Base-by-base conservation (phyloP, 106 monocot genomes). In the Ottelia alismoides region DNA sequence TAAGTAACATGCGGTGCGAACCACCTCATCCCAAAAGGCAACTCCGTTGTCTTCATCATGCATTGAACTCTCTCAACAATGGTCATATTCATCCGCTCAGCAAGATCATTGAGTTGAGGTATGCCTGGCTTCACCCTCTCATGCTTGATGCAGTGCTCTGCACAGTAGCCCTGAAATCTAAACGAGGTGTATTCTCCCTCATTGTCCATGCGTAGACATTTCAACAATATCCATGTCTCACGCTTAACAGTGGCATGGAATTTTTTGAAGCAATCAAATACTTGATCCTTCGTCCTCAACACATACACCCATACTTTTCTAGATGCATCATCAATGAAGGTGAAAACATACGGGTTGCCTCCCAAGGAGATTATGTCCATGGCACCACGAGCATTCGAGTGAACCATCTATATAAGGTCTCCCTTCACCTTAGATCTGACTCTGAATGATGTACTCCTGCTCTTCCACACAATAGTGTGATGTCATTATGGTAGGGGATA, bases 1-100 rank as follows among this genome's bases (percentile, higher is more conserved):
- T n/a, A 57, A 22, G 35, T 57, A 35, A n/a, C 11, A 30, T 20
- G 5, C 30, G 5, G 32, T 57, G 12, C 32, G 6, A 17, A 40
- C 2, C 25, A 2, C 32, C 23, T 57, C 32, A 31, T 20, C 57
- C 57, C 32, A 57, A 7, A 31, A 57, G 32, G 57, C 19, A 57
- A 57, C 19, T 22, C 35, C 16, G 40, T 43, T 7, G 25, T 16
- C 25, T 20, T 4, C 20, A 9, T 25, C 26, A 9, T 18, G 25
- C 6, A 53, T 53, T 7, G 11, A 27, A 18, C 52, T 53, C n/a
- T n/a, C 20, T 49, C 48, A 12, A 49, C 48, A 17, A 49, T 49
- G 48, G 48, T 49, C 12, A 5, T 3, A 20, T 49, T 49, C 48
- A 49, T 49, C 48, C 48, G 10, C 48, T 49, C 48, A 49, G 10